phyloP scores from a whole-genome alignment of 2,329 filamentous ascomycete species.

The Trichoderma hamatum region DNA sequence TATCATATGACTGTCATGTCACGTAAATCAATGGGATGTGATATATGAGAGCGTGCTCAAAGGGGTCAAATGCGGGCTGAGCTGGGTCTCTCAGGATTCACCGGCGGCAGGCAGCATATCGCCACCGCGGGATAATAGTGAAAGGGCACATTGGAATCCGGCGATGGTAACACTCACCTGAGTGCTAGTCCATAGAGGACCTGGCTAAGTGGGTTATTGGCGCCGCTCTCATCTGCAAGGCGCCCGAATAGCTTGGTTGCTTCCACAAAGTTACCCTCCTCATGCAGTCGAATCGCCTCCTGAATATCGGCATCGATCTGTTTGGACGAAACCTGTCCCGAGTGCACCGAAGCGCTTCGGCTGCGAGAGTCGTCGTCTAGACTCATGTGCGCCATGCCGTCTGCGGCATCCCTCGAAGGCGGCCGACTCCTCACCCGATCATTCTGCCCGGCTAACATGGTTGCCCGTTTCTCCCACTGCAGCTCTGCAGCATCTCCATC shows the following conservation, averaged over 20 bases:
- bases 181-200: slow-evolving; percentile 93
- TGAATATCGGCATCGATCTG: slow-evolving; percentile 75
- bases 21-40: slow-evolving; percentile 23
- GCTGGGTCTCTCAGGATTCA: background rate
- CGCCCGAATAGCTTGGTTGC: slow-evolving; percentile 85
- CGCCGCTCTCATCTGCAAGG: slow-evolving; percentile 79
- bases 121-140: slow-evolving; percentile 1
- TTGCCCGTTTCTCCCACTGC: slow-evolving; percentile 91
- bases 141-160: slow-evolving; percentile 8
- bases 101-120: slow-evolving; percentile 5
- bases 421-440: slow-evolving; percentile 52
- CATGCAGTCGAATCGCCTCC: slow-evolving; percentile 92
- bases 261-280: slow-evolving; percentile 74
- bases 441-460: slow-evolving; percentile 74
- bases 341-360: slow-evolving; percentile 33
- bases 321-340: slow-evolving; percentile 49
- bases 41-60: slow-evolving; percentile 16
- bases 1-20: slow-evolving; percentile 22
- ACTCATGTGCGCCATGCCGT: slow-evolving; percentile 37
- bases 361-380: slow-evolving; percentile 22
- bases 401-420: slow-evolving; percentile 40
- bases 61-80: background rate
- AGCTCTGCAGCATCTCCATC: slow-evolving; percentile 60
- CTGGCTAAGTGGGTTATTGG: slow-evolving; percentile 92
- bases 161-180: slow-evolving; percentile 57